Evolutionary conservation across 2,329 filamentous ascomycete species (phyloP), one percentile per base, ranked within the genome.

Genomic region (Clarireedia sp.): DNA sequence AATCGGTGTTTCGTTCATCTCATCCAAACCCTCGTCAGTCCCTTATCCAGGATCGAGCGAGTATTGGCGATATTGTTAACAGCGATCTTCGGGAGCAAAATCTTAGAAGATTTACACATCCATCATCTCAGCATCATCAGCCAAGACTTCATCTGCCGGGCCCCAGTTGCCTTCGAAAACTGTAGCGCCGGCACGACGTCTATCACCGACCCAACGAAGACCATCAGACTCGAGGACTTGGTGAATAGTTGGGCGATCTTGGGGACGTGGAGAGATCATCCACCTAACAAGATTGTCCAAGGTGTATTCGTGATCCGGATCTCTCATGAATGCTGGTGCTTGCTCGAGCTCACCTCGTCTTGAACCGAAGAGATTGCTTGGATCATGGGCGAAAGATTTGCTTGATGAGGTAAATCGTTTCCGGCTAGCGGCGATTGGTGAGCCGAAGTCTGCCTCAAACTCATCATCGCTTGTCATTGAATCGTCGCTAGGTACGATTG

Each of bases 121-220:
- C 61, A 68, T 68, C 68, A 70, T 70, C 52, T 70, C 68, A 29
- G 67, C 64, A 62, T 70, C 68, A 51, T 68, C 67, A 21, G 61
- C 64, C 24, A 70, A 63, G 33, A 74, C 67, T 49, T 77, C 70
- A 51, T 80, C 77, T n/a, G 75, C 85, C 33, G 92, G 92, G 3
- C 94, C 94, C 87, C 91, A 99, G 69, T 89, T 94, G 60, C 94
- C 94, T 73, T 99, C 94, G 64, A 88, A 99, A 52, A 99, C 85
- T 0, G 90, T 96, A n/a, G 94, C 94, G 45, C 90, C 89, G 10
- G 90, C 89, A 54, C 87, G 84, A 54, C 90, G 84, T 59, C 90
- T 84, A 50, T 77, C 74, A 54, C 84, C 80, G 33, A 95, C 86
- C 88, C 94, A 99, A 59, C 79, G 80, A 51, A 96, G 79, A 23